These are phyloP conservation scores for Syzygium syzygioides DNA, from an alignment of 441 rosid genomes.

Conservation along the genomic window DNA sequence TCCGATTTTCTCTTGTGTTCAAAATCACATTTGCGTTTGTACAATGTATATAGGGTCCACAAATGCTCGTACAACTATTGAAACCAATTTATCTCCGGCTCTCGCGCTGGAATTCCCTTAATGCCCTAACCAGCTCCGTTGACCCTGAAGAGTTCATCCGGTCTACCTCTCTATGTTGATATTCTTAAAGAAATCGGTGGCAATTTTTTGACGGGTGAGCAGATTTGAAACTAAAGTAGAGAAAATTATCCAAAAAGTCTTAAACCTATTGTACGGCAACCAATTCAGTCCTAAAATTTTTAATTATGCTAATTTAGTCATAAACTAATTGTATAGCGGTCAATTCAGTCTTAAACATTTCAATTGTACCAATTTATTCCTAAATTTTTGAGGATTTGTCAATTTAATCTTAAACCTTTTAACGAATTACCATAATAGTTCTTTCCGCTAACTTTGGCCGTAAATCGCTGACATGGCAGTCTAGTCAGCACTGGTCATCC, in stretches of 20 bases:
- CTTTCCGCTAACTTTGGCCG: not conserved
- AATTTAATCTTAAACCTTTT: not conserved
- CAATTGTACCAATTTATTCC: not conserved
- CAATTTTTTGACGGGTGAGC: not conserved
- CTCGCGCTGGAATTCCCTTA: not conserved
- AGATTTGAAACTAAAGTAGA: not conserved
- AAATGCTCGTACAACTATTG: not conserved
- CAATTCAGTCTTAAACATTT: rapidly evolving
- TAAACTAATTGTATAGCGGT: not conserved
- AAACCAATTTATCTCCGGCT: not conserved
- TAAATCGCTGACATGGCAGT: rapidly evolving
- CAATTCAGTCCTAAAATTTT: not conserved
- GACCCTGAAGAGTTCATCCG: not conserved
- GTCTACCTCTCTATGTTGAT: not conserved
- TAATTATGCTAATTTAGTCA: not conserved
- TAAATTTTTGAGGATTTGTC: not conserved
- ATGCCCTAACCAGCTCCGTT: not conserved
- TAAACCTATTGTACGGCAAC: not conserved
- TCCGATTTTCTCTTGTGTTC: not conserved
- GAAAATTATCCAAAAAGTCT: not conserved
- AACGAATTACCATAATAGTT: not conserved
- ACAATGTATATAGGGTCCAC: not conserved
- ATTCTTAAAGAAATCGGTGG: not conserved
- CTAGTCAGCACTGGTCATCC: not conserved
- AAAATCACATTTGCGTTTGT: not conserved